Conservation (phyloP, 2,329 filamentous ascomycete genomes). For the Penicillium sp. region DNA sequence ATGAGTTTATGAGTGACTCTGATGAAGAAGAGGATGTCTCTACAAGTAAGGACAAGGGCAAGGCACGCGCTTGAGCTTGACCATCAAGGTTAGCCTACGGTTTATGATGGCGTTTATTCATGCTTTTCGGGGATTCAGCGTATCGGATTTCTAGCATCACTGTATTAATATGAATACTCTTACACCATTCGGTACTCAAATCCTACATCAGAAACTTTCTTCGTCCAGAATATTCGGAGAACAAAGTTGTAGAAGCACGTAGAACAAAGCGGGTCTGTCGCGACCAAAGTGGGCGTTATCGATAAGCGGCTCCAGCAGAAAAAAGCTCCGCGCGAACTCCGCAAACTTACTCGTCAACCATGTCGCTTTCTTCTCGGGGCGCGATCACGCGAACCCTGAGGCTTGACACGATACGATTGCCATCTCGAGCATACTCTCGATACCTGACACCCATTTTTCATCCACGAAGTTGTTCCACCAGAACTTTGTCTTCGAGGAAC, state of each 20-base stretch:
- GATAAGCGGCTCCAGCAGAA: slow-evolving; percentile 18
- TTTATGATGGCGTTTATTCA: slow-evolving; percentile 21
- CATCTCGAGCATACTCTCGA: not conserved
- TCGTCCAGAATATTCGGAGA: not conserved
- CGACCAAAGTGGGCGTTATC: slow-evolving; percentile 21
- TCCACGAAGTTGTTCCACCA: not conserved
- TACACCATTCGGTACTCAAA: not conserved
- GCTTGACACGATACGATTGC: slow-evolving; percentile 3
- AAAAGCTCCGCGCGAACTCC: slow-evolving; percentile 18
- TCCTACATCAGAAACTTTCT: not conserved
- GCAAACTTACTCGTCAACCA: slow-evolving; percentile 17
- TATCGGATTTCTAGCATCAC: slow-evolving; percentile 8
- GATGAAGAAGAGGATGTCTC: slow-evolving; percentile 35
- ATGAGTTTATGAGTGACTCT: slow-evolving; percentile 47
- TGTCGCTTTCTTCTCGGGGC: slow-evolving; percentile 29
- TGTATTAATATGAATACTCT: slow-evolving; percentile 5
- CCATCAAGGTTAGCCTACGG: slow-evolving; percentile 1
- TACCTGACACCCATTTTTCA: not conserved
- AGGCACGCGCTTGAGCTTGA: slow-evolving; percentile 28
- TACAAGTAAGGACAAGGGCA: slow-evolving; percentile 38
- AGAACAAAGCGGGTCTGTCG: slow-evolving; percentile 3
- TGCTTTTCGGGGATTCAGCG: slow-evolving; percentile 3
- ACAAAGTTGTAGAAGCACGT: not conserved
- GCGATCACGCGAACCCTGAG: slow-evolving; percentile 19
- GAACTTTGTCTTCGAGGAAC: not conserved